These are phyloP conservation scores for Colletotrichum sp. DNA, from an alignment of 2,329 filamentous ascomycete species.

Conservation along the genomic window DNA sequence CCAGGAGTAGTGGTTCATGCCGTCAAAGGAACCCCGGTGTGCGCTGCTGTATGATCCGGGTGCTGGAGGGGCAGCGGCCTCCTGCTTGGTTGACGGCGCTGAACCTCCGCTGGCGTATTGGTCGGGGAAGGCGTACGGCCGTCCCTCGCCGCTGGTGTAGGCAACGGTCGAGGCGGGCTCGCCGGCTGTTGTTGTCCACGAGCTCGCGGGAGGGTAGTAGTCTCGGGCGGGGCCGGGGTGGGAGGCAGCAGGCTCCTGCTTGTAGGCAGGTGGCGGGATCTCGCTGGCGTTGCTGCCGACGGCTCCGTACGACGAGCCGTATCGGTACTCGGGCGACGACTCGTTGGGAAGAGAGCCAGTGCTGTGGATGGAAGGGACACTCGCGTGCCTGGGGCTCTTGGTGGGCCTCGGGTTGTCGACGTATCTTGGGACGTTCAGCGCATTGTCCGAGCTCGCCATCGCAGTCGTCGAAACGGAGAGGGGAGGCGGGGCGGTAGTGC, in stretches of 20 bases:
- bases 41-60: slow-evolving; percentile 45
- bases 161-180: slow-evolving; percentile 49
- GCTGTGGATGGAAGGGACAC: slow-evolving; percentile 60
- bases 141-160: slow-evolving; percentile 50
- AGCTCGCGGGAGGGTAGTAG: slow-evolving; percentile 57
- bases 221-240: slow-evolving; percentile 44
- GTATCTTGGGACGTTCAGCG: slow-evolving; percentile 61
- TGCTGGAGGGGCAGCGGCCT: slow-evolving; percentile 36
- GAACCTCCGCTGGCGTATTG: slow-evolving; percentile 48
- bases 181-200: slow-evolving; percentile 57
- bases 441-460: slow-evolving; percentile 42
- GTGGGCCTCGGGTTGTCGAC: slow-evolving; percentile 61
- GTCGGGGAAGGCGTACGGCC: slow-evolving; percentile 56
- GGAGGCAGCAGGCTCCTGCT: slow-evolving; percentile 33
- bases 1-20: slow-evolving; percentile 64
- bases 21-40: slow-evolving; percentile 50
- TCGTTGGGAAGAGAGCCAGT: slow-evolving; percentile 54
- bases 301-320: slow-evolving; percentile 50
- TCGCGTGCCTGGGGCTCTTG: slow-evolving; percentile 61
- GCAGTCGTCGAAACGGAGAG: slow-evolving; percentile 48
- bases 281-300: slow-evolving; percentile 38
- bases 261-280: slow-evolving; percentile 34
- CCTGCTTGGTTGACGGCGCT: slow-evolving; percentile 36
- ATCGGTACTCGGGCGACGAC: slow-evolving; percentile 60
- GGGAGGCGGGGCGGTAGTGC: slow-evolving; percentile 55